These are phyloP conservation scores for Babesia sp. DNA, from an alignment of 169 alveolate species.

Conservation along the genomic window DNA sequence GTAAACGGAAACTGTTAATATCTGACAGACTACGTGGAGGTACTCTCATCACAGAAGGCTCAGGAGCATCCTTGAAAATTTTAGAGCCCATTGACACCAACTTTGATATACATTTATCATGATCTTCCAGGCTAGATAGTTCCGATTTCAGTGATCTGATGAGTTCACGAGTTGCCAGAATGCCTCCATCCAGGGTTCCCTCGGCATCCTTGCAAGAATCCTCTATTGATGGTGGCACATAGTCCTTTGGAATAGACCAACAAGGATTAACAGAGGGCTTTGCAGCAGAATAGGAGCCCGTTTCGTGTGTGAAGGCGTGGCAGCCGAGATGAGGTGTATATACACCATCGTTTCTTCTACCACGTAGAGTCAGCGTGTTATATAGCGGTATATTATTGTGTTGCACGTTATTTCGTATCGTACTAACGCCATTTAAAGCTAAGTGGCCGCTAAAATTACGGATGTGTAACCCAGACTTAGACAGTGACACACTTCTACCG, in stretches of 20 bases:
- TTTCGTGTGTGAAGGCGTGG: not conserved
- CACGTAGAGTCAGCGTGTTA: too few species aligned
- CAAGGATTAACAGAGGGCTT: too few species aligned
- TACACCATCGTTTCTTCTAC: not conserved
- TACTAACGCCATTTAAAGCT: not conserved
- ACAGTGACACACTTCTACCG: not conserved
- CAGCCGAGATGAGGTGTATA: not conserved
- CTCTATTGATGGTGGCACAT: too few species aligned
- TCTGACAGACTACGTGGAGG: constrained; percentile 31
- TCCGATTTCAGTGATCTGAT: not conserved
- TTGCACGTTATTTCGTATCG: not conserved
- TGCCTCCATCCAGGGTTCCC: not conserved
- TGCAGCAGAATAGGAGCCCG: not conserved
- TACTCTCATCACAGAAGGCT: constrained; percentile 8
- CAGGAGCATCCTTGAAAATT: constrained; percentile 23
- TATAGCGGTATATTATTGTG: not conserved
- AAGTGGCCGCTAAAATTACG: not conserved
- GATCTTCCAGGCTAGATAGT: not conserved
- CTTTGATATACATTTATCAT: not conserved
- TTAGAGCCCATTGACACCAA: constrained; percentile 23
- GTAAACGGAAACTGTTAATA: constrained; percentile 3
- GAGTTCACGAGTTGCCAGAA: not conserved
- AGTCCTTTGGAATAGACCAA: too few species aligned
- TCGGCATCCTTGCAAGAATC: too few species aligned
- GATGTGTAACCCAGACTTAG: constrained; percentile 4